Evolutionary conservation across 2,329 filamentous ascomycete species (phyloP), one percentile per base, ranked within the genome.

Genomic region (Onygenales sp.): DNA sequence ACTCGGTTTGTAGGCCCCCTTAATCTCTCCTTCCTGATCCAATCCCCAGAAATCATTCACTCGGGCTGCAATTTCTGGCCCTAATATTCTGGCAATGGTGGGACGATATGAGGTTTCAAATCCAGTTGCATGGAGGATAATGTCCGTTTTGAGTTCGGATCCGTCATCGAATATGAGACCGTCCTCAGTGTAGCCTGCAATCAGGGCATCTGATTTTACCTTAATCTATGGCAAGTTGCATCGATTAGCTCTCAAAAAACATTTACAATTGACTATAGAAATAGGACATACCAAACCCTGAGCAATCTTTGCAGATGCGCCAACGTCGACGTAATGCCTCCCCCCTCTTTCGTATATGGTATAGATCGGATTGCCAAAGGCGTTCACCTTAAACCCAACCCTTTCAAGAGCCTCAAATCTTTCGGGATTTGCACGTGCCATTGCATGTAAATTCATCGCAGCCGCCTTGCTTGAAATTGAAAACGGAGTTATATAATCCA

Each of bases 311-410:
- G 64, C 63, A 0, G 66, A 72, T 2, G 66, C 67, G 1, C 75
- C 75, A 27, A 75, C 70, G 53, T 77, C 74, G 48, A 77, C 69
- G 56, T 76, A 77, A 58, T 77, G 74, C 0, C 75, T 73, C 3
- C 75, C 75, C 33, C 69, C 65, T 2, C 72, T 67, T 47, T 73
- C 68, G 53, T 65, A 69, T 33, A 76, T 64, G 51, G 72, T 68
- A 37, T 60, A 63, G 48, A 65, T 62, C 21, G 70, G 58, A 63
- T 72, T 62, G 52, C 61, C 61, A 62, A 66, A 59, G 51, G 71
- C 56, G 52, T 76, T 71, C 5, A 71, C 47, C 17, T 62, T 63
- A 59, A 77, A 77, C 1, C 75, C 74, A 0, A 65, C 73, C 3
- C 59, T 59, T 51, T 70, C 65, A 5, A 77, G 65, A 1, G 66